phyloP scores from a whole-genome alignment of 345 rosid species.

The Alliaria petiolata region DNA sequence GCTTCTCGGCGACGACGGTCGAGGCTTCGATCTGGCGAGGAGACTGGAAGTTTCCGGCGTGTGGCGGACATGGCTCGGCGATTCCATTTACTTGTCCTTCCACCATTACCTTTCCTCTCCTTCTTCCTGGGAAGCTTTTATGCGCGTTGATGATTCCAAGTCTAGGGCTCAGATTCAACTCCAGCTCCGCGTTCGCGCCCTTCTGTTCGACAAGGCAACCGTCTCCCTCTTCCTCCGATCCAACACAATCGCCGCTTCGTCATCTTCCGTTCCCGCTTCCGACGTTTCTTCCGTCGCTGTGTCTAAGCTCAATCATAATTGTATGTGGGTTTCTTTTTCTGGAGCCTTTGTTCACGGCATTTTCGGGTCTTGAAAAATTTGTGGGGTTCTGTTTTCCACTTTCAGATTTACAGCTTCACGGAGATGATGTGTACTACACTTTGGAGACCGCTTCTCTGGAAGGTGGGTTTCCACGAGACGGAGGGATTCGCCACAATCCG shows the following conservation, averaged over 20 bases:
- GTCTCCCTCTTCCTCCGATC: constrained; percentile 63
- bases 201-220: constrained; percentile 78
- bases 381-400: not conserved
- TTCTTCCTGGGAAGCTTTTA: constrained; percentile 72
- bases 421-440: constrained; percentile 77
- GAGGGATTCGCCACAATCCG: constrained; percentile 33
- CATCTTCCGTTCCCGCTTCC: constrained; percentile 31
- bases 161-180: constrained; percentile 81
- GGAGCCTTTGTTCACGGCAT: not conserved
- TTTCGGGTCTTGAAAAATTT: not conserved
- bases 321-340: constrained; percentile 35
- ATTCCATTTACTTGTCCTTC: constrained; percentile 50
- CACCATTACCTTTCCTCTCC: constrained; percentile 58
- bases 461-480: constrained; percentile 49
- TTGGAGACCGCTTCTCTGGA: constrained; percentile 51
- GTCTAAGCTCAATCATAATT: constrained; percentile 66
- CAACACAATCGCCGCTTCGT: constrained; percentile 12
- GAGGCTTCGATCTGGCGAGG: constrained; percentile 79
- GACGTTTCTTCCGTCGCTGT: constrained; percentile 39
- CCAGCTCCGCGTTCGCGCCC: constrained; percentile 90
- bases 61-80: constrained; percentile 93
- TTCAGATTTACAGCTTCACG: constrained; percentile 81
- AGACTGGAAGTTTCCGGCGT: constrained; percentile 67
- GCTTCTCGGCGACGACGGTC: constrained; percentile 88
- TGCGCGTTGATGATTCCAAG: constrained; percentile 67